Evolutionary conservation across 345 rosid genomes (phyloP).

Genomic region (Barbarea vulgaris): DNA sequence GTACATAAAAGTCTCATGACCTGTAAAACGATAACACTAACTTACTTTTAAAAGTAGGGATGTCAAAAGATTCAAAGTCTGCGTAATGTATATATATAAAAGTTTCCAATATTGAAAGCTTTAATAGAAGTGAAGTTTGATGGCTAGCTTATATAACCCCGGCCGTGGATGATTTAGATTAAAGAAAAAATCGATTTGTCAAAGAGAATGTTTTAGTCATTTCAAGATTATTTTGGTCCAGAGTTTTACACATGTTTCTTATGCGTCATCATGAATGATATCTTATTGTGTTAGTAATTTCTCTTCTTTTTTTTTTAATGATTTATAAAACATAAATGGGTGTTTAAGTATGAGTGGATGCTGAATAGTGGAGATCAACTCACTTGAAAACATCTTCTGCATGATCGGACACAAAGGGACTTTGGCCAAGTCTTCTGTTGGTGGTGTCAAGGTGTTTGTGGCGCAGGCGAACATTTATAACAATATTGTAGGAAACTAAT

Average conservation of each 20-base stretch:
- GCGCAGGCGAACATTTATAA: slow-evolving; percentile 6
- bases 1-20: background rate
- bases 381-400: slow-evolving; percentile 21
- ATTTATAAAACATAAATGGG: background rate
- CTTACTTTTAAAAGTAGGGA: background rate
- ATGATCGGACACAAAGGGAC: background rate
- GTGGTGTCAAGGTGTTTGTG: slow-evolving; percentile 7
- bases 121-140: too few species aligned
- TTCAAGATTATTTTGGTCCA: background rate
- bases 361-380: slow-evolving; percentile 12
- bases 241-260: background rate
- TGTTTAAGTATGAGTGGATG: slow-evolving; percentile 16
- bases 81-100: background rate
- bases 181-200: too few species aligned
- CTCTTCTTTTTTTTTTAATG: background rate
- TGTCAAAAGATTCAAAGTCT: background rate
- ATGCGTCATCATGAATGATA: background rate
- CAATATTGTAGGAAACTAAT: background rate
- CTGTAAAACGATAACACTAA: background rate
- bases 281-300: background rate
- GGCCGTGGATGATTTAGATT: too few species aligned
- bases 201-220: too few species aligned
- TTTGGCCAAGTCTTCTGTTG: background rate
- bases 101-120: background rate
- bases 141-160: too few species aligned